Percentiles rank a stretch among this genome's conserved stretches.
Evolutionary conservation across 2,329 filamentous ascomycete genomes (phyloP).

Genomic region (Talaromyces islandicus): DNA sequence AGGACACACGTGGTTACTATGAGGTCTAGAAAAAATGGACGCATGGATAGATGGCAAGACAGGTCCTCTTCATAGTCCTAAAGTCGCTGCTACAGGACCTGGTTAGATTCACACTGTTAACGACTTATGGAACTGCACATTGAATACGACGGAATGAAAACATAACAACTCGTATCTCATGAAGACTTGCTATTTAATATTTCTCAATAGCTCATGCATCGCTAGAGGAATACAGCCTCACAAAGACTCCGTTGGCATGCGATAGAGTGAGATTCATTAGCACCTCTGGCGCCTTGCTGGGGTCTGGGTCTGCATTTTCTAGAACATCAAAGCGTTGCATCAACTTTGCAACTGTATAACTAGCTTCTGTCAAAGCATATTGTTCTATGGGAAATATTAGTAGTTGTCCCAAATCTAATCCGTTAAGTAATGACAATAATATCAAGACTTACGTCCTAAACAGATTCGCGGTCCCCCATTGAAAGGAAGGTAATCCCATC

Average conservation of each 20-base stretch:
- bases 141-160: neutral
- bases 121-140: neutral
- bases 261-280: neutral
- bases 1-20: neutral
- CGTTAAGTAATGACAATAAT: neutral
- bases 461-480: conserved; percentile 22
- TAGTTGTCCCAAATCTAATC: neutral
- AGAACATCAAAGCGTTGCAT: conserved; percentile 32
- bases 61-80: no score
- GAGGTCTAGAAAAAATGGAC: no score
- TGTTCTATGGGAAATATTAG: conserved; percentile 23
- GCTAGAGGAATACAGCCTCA: neutral
- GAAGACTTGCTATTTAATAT: neutral
- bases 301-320: conserved; percentile 17
- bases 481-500: conserved; percentile 37
- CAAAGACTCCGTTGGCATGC: neutral
- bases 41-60: no score
- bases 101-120: no score
- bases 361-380: conserved; percentile 38
- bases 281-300: neutral
- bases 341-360: conserved; percentile 32
- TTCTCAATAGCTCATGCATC: neutral
- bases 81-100: no score
- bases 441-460: conserved; percentile 15
- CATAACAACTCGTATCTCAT: neutral